Evolutionary conservation across 2,329 filamentous ascomycete genomes (phyloP).

Genomic region (Fusarium avenaceum): DNA sequence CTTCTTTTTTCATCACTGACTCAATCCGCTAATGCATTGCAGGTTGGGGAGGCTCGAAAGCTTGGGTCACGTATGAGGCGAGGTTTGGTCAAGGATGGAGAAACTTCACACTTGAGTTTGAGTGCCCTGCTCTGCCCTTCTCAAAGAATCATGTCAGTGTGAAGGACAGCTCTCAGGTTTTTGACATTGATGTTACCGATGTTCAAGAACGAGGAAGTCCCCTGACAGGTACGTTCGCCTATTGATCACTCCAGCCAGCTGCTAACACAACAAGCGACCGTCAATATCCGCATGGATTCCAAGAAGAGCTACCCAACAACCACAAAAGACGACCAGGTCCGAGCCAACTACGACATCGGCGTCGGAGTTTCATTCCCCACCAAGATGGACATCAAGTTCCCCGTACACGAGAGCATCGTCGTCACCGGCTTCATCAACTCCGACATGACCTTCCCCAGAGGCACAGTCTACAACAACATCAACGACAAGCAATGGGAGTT

Average conservation of each 20-base stretch:
- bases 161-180: constrained; percentile 13
- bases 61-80: constrained; percentile 31
- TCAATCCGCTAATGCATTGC: neutral
- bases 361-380: constrained; percentile 24
- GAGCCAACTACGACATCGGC: constrained; percentile 27
- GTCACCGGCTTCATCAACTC: constrained; percentile 32
- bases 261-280: constrained; percentile 14
- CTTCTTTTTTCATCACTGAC: neutral
- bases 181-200: constrained; percentile 24
- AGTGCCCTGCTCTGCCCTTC: constrained; percentile 25
- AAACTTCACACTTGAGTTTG: constrained; percentile 31
- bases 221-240: constrained; percentile 1
- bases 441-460: constrained; percentile 27
- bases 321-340: neutral
- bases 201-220: constrained; percentile 27
- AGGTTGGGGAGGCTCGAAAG: constrained; percentile 28
- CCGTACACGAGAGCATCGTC: constrained; percentile 32
- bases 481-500: constrained; percentile 37
- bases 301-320: neutral
- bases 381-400: constrained; percentile 26
- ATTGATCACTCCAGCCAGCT: accelerated
- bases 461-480: constrained; percentile 39
- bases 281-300: constrained; percentile 20
- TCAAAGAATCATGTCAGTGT: constrained; percentile 24
- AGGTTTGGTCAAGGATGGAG: constrained; percentile 23